Percentiles rank a stretch among this genome's conserved stretches.
Conservation (phyloP, 805 yeast species). For the Yarrowia sp. region DNA sequence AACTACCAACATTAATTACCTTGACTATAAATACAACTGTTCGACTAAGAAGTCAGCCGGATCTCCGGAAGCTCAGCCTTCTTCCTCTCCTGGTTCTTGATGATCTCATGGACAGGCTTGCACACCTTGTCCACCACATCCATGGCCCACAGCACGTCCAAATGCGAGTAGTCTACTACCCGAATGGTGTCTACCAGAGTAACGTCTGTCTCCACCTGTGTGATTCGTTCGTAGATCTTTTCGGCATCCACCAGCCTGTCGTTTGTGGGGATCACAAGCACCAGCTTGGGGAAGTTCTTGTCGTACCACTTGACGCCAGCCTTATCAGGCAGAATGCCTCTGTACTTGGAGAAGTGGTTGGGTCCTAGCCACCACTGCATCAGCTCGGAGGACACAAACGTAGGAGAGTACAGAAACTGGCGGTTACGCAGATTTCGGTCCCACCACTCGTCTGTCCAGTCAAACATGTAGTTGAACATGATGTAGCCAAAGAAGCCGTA, state of each 20-base stretch:
- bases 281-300: slow-evolving; percentile 53
- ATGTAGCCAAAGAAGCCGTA: slow-evolving; percentile 68
- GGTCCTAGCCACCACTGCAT: slow-evolving; percentile 91
- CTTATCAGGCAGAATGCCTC: slow-evolving; percentile 54
- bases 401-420: slow-evolving; percentile 83
- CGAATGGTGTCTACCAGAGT: slow-evolving; percentile 43
- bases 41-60: neutral
- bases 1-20: neutral
- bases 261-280: slow-evolving; percentile 65
- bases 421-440: slow-evolving; percentile 62
- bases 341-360: slow-evolving; percentile 50
- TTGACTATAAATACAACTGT: slow-evolving; percentile 13
- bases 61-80: slow-evolving; percentile 3
- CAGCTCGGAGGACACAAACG: slow-evolving; percentile 69
- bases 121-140: slow-evolving; percentile 70
- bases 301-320: slow-evolving; percentile 43
- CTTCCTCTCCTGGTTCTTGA: slow-evolving; percentile 31
- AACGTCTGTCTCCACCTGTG: slow-evolving; percentile 39
- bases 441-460: slow-evolving; percentile 83
- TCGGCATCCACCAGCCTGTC: slow-evolving; percentile 80
- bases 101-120: slow-evolving; percentile 38
- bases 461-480: slow-evolving; percentile 83
- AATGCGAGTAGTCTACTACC: slow-evolving; percentile 69
- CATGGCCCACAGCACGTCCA: slow-evolving; percentile 92
- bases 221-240: slow-evolving; percentile 62